These are phyloP conservation scores for Russula virescens DNA, from an alignment of 768 basidiomycete species.

Conservation along the genomic window DNA sequence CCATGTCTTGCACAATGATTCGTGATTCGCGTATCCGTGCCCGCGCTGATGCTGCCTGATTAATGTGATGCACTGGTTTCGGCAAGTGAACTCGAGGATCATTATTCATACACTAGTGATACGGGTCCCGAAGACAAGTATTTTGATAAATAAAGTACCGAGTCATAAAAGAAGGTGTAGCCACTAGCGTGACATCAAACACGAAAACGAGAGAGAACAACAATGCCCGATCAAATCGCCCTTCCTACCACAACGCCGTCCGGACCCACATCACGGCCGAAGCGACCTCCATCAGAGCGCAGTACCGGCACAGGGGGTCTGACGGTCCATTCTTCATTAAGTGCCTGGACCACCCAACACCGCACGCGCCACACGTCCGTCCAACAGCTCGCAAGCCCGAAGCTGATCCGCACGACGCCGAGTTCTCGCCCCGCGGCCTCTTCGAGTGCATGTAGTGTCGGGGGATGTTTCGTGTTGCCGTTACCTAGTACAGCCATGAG, in stretches of 20 bases:
- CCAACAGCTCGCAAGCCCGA: conserved; percentile 77
- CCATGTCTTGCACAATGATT: no score
- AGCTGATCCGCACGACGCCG: conserved; percentile 69
- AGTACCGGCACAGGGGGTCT: not conserved
- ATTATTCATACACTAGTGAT: not conserved
- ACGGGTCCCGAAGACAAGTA: not conserved
- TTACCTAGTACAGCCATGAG: conserved; percentile 57
- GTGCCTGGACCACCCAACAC: conserved; percentile 25
- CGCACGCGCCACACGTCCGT: conserved; percentile 50
- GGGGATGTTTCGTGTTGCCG: conserved; percentile 45
- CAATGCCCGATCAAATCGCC: conserved; percentile 7
- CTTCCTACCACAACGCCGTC: conserved; percentile 2
- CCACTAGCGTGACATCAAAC: not conserved
- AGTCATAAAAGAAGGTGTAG: no score
- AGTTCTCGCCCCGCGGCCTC: conserved; percentile 56
- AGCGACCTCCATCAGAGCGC: not conserved
- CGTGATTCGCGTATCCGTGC: no score
- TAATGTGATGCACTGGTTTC: not conserved
- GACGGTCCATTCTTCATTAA: conserved; percentile 12
- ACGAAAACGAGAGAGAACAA: not conserved
- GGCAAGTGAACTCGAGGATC: not conserved
- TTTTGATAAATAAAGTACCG: not conserved
- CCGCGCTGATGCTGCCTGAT: no score
- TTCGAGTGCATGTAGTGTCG: conserved; percentile 46
- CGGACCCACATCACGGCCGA: not conserved